These are phyloP conservation scores for Oryza meridionalis DNA, from an alignment of 176 grass and related monocot genomes.

Conservation along the genomic window DNA sequence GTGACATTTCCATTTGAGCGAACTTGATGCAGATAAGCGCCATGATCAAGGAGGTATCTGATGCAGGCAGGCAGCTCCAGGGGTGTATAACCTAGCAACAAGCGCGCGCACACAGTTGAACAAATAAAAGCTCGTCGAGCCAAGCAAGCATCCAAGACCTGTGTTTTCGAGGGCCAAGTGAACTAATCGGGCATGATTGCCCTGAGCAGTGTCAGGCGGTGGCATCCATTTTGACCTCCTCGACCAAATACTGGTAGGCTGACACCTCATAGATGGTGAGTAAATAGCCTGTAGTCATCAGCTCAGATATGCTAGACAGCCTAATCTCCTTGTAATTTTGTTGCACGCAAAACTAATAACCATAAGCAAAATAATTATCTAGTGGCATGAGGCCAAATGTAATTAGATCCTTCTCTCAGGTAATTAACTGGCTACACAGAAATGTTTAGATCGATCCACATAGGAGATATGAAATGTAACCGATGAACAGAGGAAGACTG, in stretches of 20 bases:
- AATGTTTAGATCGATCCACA: no score
- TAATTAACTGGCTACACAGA: no score
- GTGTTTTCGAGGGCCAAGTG: not conserved
- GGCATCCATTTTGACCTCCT: conserved; percentile 33
- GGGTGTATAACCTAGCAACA: conserved; percentile 22
- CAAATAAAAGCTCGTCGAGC: not conserved
- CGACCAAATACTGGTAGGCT: conserved; percentile 9
- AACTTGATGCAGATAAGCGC: conserved; percentile 11
- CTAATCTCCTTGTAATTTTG: no score
- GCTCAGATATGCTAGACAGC: no score
- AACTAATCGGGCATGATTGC: conserved; percentile 4
- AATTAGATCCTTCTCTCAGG: no score
- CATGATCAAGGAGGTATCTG: conserved; percentile 35
- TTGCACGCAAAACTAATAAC: no score
- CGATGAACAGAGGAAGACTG: no score
- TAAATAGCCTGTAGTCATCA: no score
- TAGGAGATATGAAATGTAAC: no score
- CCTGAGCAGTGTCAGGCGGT: not conserved
- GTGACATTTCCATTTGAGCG: not conserved
- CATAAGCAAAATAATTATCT: no score
- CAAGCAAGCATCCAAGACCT: not conserved
- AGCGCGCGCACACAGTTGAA: not conserved
- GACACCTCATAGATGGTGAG: no score
- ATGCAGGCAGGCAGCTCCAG: conserved; percentile 37
- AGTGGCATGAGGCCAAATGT: no score